Evolutionary conservation across 1,139 yeast species (phyloP).

Genomic region (Geotrichum bryndzae): DNA sequence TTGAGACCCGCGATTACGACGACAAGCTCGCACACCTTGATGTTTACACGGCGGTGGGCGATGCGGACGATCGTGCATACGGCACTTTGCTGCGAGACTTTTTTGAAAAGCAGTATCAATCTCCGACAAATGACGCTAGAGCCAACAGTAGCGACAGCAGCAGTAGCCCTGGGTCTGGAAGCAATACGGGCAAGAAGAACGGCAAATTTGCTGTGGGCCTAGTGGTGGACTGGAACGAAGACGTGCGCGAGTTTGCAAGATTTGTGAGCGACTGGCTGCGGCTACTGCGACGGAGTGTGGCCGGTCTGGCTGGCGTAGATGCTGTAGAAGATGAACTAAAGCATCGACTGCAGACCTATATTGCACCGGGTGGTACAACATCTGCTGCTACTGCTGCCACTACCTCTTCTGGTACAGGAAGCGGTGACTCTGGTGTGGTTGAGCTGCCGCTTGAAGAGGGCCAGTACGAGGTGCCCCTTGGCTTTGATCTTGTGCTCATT

Average conservation of each 20-base stretch:
- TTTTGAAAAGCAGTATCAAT: conserved; percentile 5
- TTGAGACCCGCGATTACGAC: conserved; percentile 34
- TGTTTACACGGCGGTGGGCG: conserved; percentile 29
- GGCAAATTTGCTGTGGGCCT: conserved; percentile 20
- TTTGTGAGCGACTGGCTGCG: conserved; percentile 24
- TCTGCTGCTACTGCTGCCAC: background rate
- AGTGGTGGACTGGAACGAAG: conserved; percentile 26
- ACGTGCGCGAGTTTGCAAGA: conserved; percentile 12
- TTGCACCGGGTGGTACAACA: conserved; percentile 16
- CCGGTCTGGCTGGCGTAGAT: conserved; percentile 8
- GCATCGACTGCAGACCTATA: conserved; percentile 22
- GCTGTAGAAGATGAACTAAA: conserved; percentile 15
- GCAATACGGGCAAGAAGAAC: background rate
- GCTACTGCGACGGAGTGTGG: conserved; percentile 14
- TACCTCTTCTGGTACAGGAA: conserved; percentile 1
- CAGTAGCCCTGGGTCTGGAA: background rate
- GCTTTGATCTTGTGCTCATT: conserved; percentile 30
- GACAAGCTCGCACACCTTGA: conserved; percentile 33
- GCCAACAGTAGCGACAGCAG: background rate
- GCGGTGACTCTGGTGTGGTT: conserved; percentile 17
- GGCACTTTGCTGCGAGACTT: conserved; percentile 14
- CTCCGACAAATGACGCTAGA: background rate
- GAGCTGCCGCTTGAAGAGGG: conserved; percentile 33
- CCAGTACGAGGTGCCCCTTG: conserved; percentile 33
- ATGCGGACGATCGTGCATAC: conserved; percentile 6